Base-by-base conservation (phyloP, 1,284 basidiomycete genomes). In the Amylostereum areolatum region DNA sequence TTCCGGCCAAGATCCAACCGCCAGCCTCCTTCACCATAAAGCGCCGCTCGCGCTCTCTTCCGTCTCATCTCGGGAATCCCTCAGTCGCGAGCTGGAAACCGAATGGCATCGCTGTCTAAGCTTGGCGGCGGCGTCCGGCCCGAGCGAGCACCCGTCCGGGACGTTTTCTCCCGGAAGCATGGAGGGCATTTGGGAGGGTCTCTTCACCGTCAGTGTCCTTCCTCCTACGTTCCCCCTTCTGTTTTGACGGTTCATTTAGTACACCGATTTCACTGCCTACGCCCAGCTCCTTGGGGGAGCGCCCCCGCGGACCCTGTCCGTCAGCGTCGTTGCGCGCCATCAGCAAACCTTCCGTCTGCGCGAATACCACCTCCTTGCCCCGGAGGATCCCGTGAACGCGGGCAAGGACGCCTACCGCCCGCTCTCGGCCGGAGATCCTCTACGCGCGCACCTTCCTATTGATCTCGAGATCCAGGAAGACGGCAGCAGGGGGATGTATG, bases 281-380 rank as follows among this genome's bases (percentile, higher is more conserved):
- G 76, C 78, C 1, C 68, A 70, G n/a, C 62, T 89, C 33, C 69
- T 89, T 24, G 71, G 74, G 3, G 87, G 84, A 18, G 82, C 72
- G 0, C 65, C 77, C 2, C 85, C 87, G 0, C 62, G 69, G 0
- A 69, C 74, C 7, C 65, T 88, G 9, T 73, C 80, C 47, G 71
- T 74, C 33, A 78, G 77, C 52, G 64, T 79, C 44, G 73, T 85
- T 11, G 83, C 80, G 3, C 74, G 81, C 53, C 85, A 89, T 58
- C 75, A 74, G n/a, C 87, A 89, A 59, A 85, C 84, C 0, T 89
- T 86, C 85, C 83, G 79, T 60, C 66, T 89, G 12, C 78, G 79
- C 31, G 86, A 89, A 64, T 79, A 89, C 57, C 77, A 86, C 58
- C 67, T 86, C 10, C 56, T 75, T 41, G 59, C 57, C 11, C 49